Base-by-base conservation (phyloP, 2,329 filamentous ascomycete species). In the Xylariaceae sp. region DNA sequence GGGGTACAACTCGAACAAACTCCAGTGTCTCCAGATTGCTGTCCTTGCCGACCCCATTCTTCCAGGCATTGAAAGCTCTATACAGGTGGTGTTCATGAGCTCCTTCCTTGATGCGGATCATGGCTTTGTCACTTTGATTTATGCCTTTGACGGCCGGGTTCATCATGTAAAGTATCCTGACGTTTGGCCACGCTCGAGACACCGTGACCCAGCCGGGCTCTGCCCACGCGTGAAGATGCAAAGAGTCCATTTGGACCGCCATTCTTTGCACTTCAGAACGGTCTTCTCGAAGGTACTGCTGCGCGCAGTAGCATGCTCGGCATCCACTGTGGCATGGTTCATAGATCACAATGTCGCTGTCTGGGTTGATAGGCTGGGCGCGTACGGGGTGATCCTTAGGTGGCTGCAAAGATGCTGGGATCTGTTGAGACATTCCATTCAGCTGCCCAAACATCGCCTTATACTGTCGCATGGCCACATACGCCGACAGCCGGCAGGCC, bases 271-370 rank as follows among this genome's bases (percentile, higher is more conserved):
- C 66, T 2, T 51, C 56, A 3, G 56, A 51, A 56, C 70, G 70
- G 58, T 72, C 70, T 8, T 59, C 60, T 6, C 61, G 61, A 17
- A 44, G 49, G 56, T 71, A 72, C 35, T 71, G 69, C 30, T 66
- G 66, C 11, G 70, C 67, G 50, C 71, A 73, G 59, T 68, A 66
- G 23, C 57, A 66, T 7, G 61, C 67, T 49, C 70, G 60, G 54
- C 71, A 73, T 5, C 66, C 69, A 13, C 58, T 65, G 18, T 71
- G 69, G 42, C 71, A 73, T 13, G 70, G 70, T 53, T 73, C 71
- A 11, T 68, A 67, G 13, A 70, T 51, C 15, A 73, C 66, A 44
- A 72, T 66, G 52, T 73, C 71, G 6, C 57, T 53, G 1, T 50
- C n/a, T 9, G 65, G 55, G 30, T 67, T 67, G n/a, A 71, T 50